Base-by-base conservation (phyloP, 2,329 filamentous ascomycete species). In the Neocatenulostroma microsporum region DNA sequence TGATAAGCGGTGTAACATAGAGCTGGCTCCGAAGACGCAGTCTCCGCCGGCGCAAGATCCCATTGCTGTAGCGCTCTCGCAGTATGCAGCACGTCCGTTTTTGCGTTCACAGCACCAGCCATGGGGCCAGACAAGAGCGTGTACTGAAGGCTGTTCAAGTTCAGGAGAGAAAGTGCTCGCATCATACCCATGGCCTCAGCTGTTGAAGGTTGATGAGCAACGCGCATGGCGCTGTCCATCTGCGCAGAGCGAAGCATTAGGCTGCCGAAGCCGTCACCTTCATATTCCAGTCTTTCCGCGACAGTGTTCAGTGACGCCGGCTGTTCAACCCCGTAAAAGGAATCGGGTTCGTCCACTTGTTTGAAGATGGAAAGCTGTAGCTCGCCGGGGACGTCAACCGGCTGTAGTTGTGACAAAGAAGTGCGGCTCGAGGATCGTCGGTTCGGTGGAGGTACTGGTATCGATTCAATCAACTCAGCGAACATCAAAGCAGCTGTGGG, bases 271-370 rank as follows among this genome's bases (percentile, higher is more conserved):
- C 88, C 88, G 49, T 94, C 82, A 33, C 80, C 80, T 62, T 98
- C 91, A 55, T 95, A 89, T 48, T 94, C 86, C 4, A 96, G 72
- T 8, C 84, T 80, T 34, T 82, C 76, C 40, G 96, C 68, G 1
- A 96, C 82, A 9, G 82, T 85, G 12, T 74, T 69, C 12, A 98
- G 64, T 39, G 79, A 87, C 5, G 86, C 75, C 26, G 76, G 76
- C 58, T 93, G 83, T 27, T 84, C 76, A 6, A 95, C 72, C 3
- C 91, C 93, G 55, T 98, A 98, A 58, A 94, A 98, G 1, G 87
- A 82, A 58, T 99, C 91, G 2, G 88, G 89, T 53, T 99, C 93
- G 54, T 95, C 88, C 30, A 98, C 83, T 42, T 85, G 89, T 55
- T 85, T 82, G 57, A 91, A 98, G 3, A 98, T 88, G 1, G 74